Percentiles rank a stretch among this genome's conserved stretches.
These are phyloP conservation scores for Colletotrichum falcatum DNA, from an alignment of 2,329 filamentous ascomycete genomes.

Conservation along the genomic window DNA sequence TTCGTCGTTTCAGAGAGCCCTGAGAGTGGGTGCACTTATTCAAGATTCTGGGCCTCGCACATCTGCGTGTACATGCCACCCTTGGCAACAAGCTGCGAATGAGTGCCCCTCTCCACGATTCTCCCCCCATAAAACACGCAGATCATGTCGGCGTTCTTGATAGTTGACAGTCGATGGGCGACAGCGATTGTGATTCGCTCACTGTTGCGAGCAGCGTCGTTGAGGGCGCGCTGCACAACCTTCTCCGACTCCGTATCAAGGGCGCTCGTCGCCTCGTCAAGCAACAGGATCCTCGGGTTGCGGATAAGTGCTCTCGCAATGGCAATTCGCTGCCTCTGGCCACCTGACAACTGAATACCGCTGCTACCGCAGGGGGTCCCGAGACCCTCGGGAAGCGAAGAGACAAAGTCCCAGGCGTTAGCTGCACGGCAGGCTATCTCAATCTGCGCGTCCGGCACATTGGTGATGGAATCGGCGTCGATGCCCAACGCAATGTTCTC, in stretches of 20 bases:
- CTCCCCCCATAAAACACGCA: conserved; percentile 69
- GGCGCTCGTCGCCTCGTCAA: conserved; percentile 77
- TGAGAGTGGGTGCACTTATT: conserved; percentile 42
- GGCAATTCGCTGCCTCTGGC: conserved; percentile 78
- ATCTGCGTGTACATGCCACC: conserved; percentile 65
- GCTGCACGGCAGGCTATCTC: conserved; percentile 59
- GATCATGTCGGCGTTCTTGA: conserved; percentile 70
- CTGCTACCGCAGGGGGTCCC: conserved; percentile 73
- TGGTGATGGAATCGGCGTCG: conserved; percentile 27
- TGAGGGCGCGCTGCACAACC: conserved; percentile 72
- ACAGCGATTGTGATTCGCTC: conserved; percentile 71
- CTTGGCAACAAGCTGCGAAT: conserved; percentile 65
- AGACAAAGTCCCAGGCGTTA: conserved; percentile 61
- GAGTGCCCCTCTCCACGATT: conserved; percentile 71
- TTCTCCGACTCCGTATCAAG: conserved; percentile 76
- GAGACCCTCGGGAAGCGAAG: conserved; percentile 60
- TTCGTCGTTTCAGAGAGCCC: background rate
- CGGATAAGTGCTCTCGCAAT: conserved; percentile 79
- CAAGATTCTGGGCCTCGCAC: conserved; percentile 59
- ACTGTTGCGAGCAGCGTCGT: conserved; percentile 47
- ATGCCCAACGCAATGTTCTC: conserved; percentile 59
- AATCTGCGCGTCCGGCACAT: conserved; percentile 51
- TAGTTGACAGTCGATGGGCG: conserved; percentile 69
- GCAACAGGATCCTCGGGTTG: conserved; percentile 72
- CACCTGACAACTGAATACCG: conserved; percentile 77